Evolutionary conservation across 305 asterid species (phyloP), one percentile per base, ranked within the genome.

Genomic region (Plantago lanceolata): DNA sequence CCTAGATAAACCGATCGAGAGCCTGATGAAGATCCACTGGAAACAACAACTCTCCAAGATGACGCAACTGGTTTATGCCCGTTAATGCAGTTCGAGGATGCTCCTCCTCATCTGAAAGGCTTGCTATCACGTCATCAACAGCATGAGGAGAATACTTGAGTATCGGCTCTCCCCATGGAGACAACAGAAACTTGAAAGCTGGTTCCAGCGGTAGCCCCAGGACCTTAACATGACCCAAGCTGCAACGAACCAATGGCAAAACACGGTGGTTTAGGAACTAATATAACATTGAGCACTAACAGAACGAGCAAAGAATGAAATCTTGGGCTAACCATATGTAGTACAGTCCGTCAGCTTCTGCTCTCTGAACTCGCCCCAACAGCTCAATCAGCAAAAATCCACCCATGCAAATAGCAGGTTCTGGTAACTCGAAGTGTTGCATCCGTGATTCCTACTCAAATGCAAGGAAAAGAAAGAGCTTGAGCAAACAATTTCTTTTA

Each of bases 331-430:
- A 82, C 95, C 95, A 68, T 72, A 74, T 72, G 66, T 82, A 84
- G 72, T 70, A 87, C 47, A 84, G 56, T 50, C 71, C 75, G 57
- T 84, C 82, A 26, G 61, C 19, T 57, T 71, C 81, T 58, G 78
- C 82, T 66, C 61, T 81, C 73, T 82, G 88, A 57, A 73, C 78
- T 64, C 90, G 78, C 15, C 86, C 92, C 66, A 81, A 13, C 31
- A 82, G 76, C 72, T 84, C 82, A 49, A 87, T 70, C 76, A 71
- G 86, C 68, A 84, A 21, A 68, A 67, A 63, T 15, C 90, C 95
- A 68, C 91, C 95, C n/a, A 81, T 45, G 62, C 89, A 84, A 29
- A 87, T 70, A 56, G 72, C 78, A 19, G 88, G 88, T 60, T 76
- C 85, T 6, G 88, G 89, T 59, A 87, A 61, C 81, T 64, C 61